phyloP scores from a whole-genome alignment of 2,329 filamentous ascomycete species.

The Colletotrichum acutatum region DNA sequence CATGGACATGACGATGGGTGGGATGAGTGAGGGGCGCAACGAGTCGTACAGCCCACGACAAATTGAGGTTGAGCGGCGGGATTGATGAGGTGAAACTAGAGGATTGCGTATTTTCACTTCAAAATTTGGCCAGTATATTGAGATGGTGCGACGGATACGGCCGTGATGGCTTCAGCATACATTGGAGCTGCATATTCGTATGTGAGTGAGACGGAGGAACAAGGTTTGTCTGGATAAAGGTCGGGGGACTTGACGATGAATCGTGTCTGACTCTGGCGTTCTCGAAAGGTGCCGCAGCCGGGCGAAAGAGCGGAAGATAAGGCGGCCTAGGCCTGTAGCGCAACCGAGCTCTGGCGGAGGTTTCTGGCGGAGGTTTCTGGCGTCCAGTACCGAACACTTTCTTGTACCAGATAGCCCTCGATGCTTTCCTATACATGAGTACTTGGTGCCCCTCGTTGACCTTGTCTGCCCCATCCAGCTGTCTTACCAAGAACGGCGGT shows the following conservation, averaged over 20 bases:
- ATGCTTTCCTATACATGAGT: neutral
- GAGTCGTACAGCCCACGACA: slow-evolving; percentile 3
- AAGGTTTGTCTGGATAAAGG: neutral
- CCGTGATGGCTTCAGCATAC: slow-evolving; percentile 8
- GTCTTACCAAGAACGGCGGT: neutral
- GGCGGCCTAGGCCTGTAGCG: neutral
- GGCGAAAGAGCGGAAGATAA: neutral
- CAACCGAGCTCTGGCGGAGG: neutral
- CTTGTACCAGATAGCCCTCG: neutral
- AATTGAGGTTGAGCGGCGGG: neutral
- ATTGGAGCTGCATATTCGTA: neutral
- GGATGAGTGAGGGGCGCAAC: slow-evolving; percentile 6
- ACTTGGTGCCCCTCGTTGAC: neutral
- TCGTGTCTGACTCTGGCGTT: slow-evolving; percentile 13
- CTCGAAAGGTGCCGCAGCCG: slow-evolving; percentile 5
- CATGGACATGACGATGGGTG: slow-evolving; percentile 11
- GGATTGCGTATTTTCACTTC: neutral
- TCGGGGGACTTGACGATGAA: slow-evolving; percentile 9
- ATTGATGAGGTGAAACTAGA: neutral
- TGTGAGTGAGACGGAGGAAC: neutral
- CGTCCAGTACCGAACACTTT: neutral
- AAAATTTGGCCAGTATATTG: neutral
- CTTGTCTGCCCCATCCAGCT: neutral
- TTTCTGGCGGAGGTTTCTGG: neutral
- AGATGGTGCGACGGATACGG: slow-evolving; percentile 1